phyloP scores from a whole-genome alignment of 208 protist genomes.

The Sergeia podlipaevii region DNA sequence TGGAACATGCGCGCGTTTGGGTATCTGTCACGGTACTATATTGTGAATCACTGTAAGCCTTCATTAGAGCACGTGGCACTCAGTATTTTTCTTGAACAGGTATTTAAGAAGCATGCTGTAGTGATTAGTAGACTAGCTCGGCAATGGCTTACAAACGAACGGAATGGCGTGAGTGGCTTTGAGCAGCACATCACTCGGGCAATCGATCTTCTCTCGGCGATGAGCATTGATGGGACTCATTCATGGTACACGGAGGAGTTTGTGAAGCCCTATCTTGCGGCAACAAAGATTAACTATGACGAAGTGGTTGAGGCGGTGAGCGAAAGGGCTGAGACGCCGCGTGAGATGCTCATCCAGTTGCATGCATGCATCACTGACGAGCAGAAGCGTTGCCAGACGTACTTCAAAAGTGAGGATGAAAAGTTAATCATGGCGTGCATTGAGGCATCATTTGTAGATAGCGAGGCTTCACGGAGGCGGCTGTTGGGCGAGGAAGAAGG shows the following conservation, averaged over 20 bases:
- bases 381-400: conserved; percentile 41
- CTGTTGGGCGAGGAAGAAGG: conserved; percentile 43
- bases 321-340: conserved; percentile 14
- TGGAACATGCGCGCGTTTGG: conserved; percentile 82
- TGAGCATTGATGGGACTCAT: conserved; percentile 57
- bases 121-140: conserved; percentile 55
- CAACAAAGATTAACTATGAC: conserved; percentile 55
- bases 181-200: conserved; percentile 46
- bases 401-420: conserved; percentile 55
- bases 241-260: conserved; percentile 73
- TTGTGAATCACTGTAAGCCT: conserved; percentile 79
- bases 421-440: conserved; percentile 51
- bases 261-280: conserved; percentile 53
- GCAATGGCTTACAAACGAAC: conserved; percentile 39
- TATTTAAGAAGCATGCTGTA: conserved; percentile 62
- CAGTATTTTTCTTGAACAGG: conserved; percentile 80
- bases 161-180: conserved; percentile 28
- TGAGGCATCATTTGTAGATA: conserved; percentile 55
- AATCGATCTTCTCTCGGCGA: conserved; percentile 70
- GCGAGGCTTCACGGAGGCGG: conserved; percentile 27
- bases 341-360: conserved; percentile 36
- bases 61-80: conserved; percentile 73
- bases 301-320: conserved; percentile 35
- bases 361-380: conserved; percentile 41
- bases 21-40: conserved; percentile 87